Conservation (phyloP, 129 eudicot species). For the Pittosporum tobira region DNA sequence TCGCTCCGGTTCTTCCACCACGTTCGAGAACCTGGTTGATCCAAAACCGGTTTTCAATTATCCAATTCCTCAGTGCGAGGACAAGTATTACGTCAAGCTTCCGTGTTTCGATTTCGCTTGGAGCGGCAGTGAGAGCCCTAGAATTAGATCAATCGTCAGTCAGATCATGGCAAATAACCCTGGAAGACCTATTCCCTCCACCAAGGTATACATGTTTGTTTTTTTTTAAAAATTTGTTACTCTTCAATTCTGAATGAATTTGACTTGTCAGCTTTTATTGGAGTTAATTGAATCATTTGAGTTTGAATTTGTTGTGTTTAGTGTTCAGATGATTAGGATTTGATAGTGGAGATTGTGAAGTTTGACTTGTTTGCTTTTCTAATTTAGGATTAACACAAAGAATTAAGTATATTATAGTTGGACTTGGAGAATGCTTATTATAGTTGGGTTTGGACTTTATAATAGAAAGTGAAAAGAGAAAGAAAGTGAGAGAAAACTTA, state of each 20-base stretch:
- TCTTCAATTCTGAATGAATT: too few relatives aligned
- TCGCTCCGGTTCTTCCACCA: constrained; percentile 39
- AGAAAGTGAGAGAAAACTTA: too few relatives aligned
- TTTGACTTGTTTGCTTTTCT: background rate
- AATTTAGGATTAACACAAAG: background rate
- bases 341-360: background rate
- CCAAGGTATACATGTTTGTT: constrained; percentile 35
- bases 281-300: background rate
- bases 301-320: background rate
- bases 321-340: background rate
- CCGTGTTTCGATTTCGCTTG: constrained; percentile 90
- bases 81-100: constrained; percentile 36
- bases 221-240: too few relatives aligned
- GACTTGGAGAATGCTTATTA: too few relatives aligned
- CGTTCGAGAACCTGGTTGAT: constrained; percentile 25
- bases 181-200: constrained; percentile 59
- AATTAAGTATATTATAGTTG: too few relatives aligned
- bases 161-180: constrained; percentile 78
- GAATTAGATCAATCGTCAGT: constrained; percentile 39
- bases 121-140: constrained; percentile 61
- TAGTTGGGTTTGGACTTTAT: too few relatives aligned
- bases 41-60: constrained; percentile 33
- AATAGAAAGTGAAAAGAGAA: too few relatives aligned
- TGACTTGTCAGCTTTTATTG: background rate
- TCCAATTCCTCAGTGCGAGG: constrained; percentile 80